Percentiles rank a stretch among this genome's conserved stretches.
Evolutionary conservation across 2,329 filamentous ascomycete genomes (phyloP).

Genomic region (Pseudogymnoascus verrucosus): DNA sequence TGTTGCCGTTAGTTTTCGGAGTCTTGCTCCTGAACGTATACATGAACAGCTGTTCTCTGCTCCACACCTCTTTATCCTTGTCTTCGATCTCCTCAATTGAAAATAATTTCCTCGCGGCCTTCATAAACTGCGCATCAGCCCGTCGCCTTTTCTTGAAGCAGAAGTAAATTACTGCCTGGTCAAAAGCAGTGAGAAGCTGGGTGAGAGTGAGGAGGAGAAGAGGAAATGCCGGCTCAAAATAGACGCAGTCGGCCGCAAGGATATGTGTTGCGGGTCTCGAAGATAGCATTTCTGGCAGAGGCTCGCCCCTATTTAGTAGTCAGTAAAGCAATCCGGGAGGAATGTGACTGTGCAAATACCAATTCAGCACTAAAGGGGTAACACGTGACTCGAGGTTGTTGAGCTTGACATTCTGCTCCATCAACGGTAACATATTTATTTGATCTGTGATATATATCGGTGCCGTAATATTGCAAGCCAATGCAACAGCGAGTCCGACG

Average conservation of each 20-base stretch:
- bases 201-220: constrained; percentile 71
- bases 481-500: constrained; percentile 59
- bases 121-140: constrained; percentile 69
- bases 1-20: neutral
- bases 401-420: constrained; percentile 78
- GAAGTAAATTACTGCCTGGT: constrained; percentile 60
- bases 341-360: constrained; percentile 39
- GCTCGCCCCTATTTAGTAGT: constrained; percentile 46
- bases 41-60: constrained; percentile 51
- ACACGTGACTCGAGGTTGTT: constrained; percentile 62
- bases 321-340: neutral
- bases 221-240: constrained; percentile 93
- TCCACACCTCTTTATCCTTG: constrained; percentile 49
- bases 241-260: constrained; percentile 93
- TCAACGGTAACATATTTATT: constrained; percentile 72
- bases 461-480: constrained; percentile 44
- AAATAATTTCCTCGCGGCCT: constrained; percentile 61
- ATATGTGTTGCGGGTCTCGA: constrained; percentile 65
- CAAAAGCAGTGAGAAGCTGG: constrained; percentile 66
- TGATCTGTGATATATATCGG: constrained; percentile 82
- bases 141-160: constrained; percentile 91
- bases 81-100: constrained; percentile 53
- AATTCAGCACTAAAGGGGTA: constrained; percentile 67
- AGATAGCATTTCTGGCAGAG: constrained; percentile 44
- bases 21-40: constrained; percentile 41